Evolutionary conservation across 345 rosid species (phyloP), one percentile per base, ranked within the genome.

Genomic region (Pugionium dolabratum): DNA sequence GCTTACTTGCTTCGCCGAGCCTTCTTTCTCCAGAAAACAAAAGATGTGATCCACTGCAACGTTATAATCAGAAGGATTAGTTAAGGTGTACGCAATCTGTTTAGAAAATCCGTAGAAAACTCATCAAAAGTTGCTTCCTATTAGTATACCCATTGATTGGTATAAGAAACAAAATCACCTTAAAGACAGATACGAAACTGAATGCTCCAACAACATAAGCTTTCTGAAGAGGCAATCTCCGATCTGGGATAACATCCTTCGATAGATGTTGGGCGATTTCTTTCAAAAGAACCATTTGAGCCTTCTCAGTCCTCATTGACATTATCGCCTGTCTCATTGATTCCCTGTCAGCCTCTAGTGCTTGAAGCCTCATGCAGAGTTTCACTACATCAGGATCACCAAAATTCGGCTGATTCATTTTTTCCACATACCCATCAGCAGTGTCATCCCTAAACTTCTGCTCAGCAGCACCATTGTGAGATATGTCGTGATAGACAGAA

Each of bases 321-420:
- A 91, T 75, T 54, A 91, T 67, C 65, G 94, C 87, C 57, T 89
- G 91, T 74, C 87, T 85, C 99, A 95, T 87, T n/a, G 96, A 95
- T 79, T 95, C 99, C 77, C 97, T 87, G 74, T 95, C 97, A 34
- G 96, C 97, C 85, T 95, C 99, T 37, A 95, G 87, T 9, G 95
- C 85, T 54, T 95, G 99, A 79, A 95, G 95, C 84, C 99, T 86
- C 80, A 61, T 72, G 78, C 80, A 87, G 6, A 95, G 90, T 73
- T 87, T 95, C 81, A 68, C 75, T 64, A 94, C 64, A 72, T 90
- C 93, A 39, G 94, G 94, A 87, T 91, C 93, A 61, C 63, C 67
- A 59, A 67, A 46, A 63, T 87, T 95, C 67, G 79, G 78, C 55
- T 47, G 84, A 67, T 75, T 74, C 57, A 72, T 32, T 26, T 57